Conservation (phyloP, 2,329 filamentous ascomycete species). For the Botryotinia globosa region DNA sequence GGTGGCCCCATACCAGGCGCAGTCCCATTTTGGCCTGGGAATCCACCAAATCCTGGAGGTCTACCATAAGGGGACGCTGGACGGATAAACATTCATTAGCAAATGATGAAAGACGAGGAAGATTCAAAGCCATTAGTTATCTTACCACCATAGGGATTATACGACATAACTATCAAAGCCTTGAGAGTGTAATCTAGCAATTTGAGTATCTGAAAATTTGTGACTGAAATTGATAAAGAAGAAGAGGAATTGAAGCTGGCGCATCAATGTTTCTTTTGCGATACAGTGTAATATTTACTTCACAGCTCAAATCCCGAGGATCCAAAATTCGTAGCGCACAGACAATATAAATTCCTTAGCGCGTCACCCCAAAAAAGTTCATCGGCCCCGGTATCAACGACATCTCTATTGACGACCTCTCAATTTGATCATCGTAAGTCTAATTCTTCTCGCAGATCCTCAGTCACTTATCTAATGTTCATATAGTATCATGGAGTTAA, state of each 20-base stretch:
- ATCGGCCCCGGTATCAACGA: slow-evolving; percentile 24
- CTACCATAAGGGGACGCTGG: slow-evolving; percentile 58
- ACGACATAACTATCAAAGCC: slow-evolving; percentile 33
- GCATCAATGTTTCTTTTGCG: neutral
- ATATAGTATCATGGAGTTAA: slow-evolving; percentile 38
- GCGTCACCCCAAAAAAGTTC: slow-evolving; percentile 17
- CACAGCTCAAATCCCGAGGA: neutral
- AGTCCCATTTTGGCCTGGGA: slow-evolving; percentile 55
- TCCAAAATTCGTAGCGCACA: slow-evolving; percentile 16
- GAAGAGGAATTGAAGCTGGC: slow-evolving; percentile 1
- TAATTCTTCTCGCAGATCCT: slow-evolving; percentile 20
- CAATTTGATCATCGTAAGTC: slow-evolving; percentile 27
- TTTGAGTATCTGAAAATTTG: neutral
- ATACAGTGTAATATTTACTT: neutral
- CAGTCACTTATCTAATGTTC: slow-evolving; percentile 20
- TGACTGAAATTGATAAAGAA: neutral
- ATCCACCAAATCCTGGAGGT: slow-evolving; percentile 70
- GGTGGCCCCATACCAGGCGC: slow-evolving; percentile 72
- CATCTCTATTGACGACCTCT: slow-evolving; percentile 21
- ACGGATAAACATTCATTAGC: neutral
- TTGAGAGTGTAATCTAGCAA: neutral
- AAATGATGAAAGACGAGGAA: neutral
- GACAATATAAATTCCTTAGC: slow-evolving; percentile 19
- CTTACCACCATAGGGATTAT: slow-evolving; percentile 40
- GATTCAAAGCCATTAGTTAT: neutral